Conservation (phyloP, 495 filamentous ascomycete genomes). For the Neurospora sublineolata region DNA sequence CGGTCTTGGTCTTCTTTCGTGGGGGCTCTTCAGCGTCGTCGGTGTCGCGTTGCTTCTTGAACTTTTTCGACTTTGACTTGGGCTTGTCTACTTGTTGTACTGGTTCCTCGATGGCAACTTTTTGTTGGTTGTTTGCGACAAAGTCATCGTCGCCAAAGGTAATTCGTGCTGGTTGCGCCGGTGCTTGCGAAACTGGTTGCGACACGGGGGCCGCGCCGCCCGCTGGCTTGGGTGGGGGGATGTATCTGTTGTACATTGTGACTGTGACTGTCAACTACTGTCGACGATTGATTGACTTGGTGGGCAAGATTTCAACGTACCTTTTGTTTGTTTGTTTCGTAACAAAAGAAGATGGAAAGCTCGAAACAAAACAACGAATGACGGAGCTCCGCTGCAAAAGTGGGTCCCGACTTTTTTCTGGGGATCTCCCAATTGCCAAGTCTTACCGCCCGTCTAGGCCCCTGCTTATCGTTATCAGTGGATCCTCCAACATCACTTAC, state of each 20-base stretch:
- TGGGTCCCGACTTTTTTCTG: conserved; percentile 9
- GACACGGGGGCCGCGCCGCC: neutral
- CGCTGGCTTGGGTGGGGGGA: conserved; percentile 24
- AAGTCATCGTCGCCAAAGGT: conserved; percentile 19
- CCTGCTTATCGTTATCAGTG: conserved; percentile 18
- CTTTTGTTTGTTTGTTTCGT: neutral
- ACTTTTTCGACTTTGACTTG: conserved; percentile 17
- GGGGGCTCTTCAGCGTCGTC: neutral
- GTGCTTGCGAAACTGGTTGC: neutral
- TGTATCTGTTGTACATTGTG: conserved; percentile 32
- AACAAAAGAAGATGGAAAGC: neutral
- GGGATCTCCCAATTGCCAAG: conserved; percentile 5
- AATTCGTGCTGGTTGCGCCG: conserved; percentile 14
- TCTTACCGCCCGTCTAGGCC: conserved; percentile 8
- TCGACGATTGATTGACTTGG: neutral
- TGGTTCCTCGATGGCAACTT: neutral
- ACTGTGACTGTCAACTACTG: neutral
- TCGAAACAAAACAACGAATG: neutral
- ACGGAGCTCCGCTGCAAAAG: neutral
- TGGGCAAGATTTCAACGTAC: neutral
- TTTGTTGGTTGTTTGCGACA: conserved; percentile 7
- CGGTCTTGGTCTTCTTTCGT: conserved; percentile 6
- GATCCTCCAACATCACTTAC: neutral
- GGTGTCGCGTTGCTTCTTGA: conserved; percentile 9
- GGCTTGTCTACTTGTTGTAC: conserved; percentile 3